These are phyloP conservation scores for Holtermanniella nyarrowii DNA, from an alignment of 768 basidiomycete genomes.

Conservation along the genomic window DNA sequence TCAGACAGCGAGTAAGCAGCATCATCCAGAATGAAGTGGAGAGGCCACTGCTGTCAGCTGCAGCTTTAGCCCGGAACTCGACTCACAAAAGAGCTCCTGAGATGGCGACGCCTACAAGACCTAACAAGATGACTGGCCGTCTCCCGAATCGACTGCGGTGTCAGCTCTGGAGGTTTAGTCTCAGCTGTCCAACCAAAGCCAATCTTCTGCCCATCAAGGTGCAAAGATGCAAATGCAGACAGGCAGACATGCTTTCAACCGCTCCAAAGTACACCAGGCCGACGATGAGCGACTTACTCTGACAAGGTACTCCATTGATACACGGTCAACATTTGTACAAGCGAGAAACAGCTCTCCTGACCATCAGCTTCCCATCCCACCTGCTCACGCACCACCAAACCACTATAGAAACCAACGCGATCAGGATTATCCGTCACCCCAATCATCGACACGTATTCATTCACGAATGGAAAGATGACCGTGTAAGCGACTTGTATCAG, in stretches of 20 bases:
- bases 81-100: slow-evolving; percentile 37
- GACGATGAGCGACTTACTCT: slow-evolving; percentile 24
- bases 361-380: not conserved
- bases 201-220: too few relatives aligned
- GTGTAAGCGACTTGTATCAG: slow-evolving; percentile 29
- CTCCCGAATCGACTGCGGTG: slow-evolving; percentile 32
- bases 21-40: slow-evolving; percentile 33
- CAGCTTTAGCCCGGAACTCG: not conserved
- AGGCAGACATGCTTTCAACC: too few relatives aligned
- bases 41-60: slow-evolving; percentile 22
- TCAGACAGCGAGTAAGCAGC: slow-evolving; percentile 30
- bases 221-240: too few relatives aligned
- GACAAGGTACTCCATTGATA: slow-evolving; percentile 41
- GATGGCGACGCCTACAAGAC: slow-evolving; percentile 34
- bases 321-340: slow-evolving; percentile 19
- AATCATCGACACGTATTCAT: slow-evolving; percentile 38
- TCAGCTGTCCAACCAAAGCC: too few relatives aligned
- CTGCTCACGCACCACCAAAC: slow-evolving; percentile 31
- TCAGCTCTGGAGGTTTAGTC: slow-evolving; percentile 1
- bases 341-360: not conserved
- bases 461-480: slow-evolving; percentile 42
- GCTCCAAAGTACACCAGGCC: not conserved
- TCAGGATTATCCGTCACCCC: slow-evolving; percentile 35
- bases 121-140: slow-evolving; percentile 38
- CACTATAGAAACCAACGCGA: slow-evolving; percentile 39